Conservation (phyloP, 177 flowering plant genomes). For the Vitis hybrid region DNA sequence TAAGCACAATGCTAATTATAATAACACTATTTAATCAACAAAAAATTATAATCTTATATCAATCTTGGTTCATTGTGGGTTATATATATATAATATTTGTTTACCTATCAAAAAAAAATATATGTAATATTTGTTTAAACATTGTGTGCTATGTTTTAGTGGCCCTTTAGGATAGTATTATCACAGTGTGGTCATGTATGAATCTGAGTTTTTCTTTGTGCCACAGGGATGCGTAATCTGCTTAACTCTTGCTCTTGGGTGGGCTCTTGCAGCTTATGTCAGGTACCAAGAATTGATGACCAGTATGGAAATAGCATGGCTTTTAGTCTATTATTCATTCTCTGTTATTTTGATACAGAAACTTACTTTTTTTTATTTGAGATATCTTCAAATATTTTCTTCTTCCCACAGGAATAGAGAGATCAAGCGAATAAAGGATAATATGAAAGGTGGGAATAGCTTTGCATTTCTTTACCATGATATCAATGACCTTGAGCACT, state of each 20-base stretch:
- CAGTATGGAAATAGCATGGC: background rate
- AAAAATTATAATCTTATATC: no score
- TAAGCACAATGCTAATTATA: no score
- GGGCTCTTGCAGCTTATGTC: constrained; percentile 87
- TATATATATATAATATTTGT: no score
- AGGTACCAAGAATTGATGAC: constrained; percentile 47
- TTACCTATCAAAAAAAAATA: no score
- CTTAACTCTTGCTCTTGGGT: constrained; percentile 82
- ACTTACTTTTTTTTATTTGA: background rate
- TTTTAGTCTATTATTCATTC: no score
- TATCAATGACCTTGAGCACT: constrained; percentile 86
- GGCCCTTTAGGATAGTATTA: no score
- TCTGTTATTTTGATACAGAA: background rate
- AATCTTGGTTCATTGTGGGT: no score
- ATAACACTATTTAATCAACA: no score
- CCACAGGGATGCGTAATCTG: constrained; percentile 87
- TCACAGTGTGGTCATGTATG: no score
- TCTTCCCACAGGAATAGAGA: constrained; percentile 64
- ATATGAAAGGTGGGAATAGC: constrained; percentile 59
- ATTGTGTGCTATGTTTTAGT: no score
- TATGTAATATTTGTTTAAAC: no score
- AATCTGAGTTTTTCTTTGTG: background rate
- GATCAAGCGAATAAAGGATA: constrained; percentile 52
- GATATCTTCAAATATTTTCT: background rate
- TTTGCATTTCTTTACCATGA: constrained; percentile 81